Conservation (phyloP, 768 basidiomycete species). For the Pleurotus eryngii region DNA sequence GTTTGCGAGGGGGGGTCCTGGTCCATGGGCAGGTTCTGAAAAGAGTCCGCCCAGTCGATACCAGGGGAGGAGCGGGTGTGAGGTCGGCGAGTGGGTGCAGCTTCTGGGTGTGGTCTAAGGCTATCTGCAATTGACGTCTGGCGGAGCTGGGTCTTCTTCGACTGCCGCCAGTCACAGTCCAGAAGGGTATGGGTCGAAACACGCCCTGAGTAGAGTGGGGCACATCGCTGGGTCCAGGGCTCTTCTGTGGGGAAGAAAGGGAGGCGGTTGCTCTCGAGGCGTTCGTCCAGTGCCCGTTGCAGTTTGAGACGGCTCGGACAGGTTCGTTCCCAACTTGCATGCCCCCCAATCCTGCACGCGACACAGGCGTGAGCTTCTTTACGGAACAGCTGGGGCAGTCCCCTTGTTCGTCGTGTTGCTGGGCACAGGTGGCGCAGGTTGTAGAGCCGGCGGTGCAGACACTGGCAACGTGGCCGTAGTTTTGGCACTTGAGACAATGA, state of each 20-base stretch:
- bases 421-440: not conserved
- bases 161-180: not conserved
- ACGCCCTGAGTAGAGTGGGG: not conserved
- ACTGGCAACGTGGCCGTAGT: not conserved
- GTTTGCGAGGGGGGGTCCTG: not conserved
- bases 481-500: not conserved
- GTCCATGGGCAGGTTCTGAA: not conserved
- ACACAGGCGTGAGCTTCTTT: not conserved
- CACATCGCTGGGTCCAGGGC: not conserved
- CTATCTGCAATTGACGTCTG: not conserved
- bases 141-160: not conserved
- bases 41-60: not conserved
- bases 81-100: too few species aligned
- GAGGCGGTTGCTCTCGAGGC: not conserved
- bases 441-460: not conserved
- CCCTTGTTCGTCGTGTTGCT: not conserved
- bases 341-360: not conserved
- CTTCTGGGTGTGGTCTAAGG: not conserved
- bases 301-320: not conserved
- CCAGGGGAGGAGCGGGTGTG: too few species aligned
- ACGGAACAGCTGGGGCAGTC: not conserved
- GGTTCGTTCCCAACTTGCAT: not conserved
- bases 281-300: not conserved
- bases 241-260: conserved; percentile 1
- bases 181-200: not conserved